phyloP scores from a whole-genome alignment of 2,329 filamentous ascomycete genomes.

The Chaetomium sp. region DNA sequence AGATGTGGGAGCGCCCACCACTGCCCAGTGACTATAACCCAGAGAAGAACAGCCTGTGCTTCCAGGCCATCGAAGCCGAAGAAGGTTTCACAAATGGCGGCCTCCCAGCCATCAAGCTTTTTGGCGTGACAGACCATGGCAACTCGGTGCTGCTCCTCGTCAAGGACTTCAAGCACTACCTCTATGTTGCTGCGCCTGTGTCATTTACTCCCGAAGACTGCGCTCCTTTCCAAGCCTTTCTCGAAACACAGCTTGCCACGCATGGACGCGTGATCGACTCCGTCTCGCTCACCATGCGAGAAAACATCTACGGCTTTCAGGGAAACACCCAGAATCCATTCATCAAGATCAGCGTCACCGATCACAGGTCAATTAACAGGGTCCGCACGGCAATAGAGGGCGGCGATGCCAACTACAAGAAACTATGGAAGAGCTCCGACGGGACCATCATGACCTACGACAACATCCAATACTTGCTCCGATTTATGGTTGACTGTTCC shows the following conservation, averaged over 20 bases:
- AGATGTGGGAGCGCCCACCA: conserved; percentile 71
- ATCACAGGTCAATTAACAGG: conserved; percentile 75
- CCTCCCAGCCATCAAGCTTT: conserved; percentile 75
- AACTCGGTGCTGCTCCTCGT: conserved; percentile 94
- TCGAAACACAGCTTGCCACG: conserved; percentile 73
- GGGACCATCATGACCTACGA: conserved; percentile 85
- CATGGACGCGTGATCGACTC: conserved; percentile 70
- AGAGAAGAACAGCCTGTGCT: conserved; percentile 64
- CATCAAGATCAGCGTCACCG: conserved; percentile 85
- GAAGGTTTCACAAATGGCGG: conserved; percentile 78
- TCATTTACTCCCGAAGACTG: conserved; percentile 75
- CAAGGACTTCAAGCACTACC: conserved; percentile 91
- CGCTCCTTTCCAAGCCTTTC: conserved; percentile 66
- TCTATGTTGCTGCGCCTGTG: conserved; percentile 84
- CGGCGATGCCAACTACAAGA: conserved; percentile 79
- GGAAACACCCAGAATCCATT: conserved; percentile 90
- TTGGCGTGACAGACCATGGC: conserved; percentile 77
- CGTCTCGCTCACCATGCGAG: conserved; percentile 73
- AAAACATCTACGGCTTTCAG: conserved; percentile 91
- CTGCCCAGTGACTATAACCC: conserved; percentile 42
- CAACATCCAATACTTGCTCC: conserved; percentile 87
- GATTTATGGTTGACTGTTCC: conserved; percentile 97
- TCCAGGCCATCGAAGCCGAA: conserved; percentile 93
- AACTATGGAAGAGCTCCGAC: conserved; percentile 64
- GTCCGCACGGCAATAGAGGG: conserved; percentile 70